phyloP scores from a whole-genome alignment of 257 asterid genomes.

The Solanum sitiens region DNA sequence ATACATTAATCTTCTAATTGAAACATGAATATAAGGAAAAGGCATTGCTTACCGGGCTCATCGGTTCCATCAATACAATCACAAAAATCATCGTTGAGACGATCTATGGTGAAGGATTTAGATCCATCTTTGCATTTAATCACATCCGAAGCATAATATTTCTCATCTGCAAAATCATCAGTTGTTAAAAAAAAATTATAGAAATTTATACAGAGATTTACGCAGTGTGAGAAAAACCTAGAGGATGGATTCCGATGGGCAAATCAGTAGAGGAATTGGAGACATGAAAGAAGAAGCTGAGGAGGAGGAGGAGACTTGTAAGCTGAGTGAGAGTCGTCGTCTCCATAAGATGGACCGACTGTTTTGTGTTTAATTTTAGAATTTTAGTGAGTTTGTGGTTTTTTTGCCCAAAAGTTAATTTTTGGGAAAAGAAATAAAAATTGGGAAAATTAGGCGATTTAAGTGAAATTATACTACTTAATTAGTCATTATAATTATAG shows the following conservation, averaged over 20 bases:
- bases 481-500: no score
- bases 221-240: constrained; percentile 28
- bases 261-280: constrained; percentile 25
- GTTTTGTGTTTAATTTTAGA: neutral
- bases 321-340: neutral
- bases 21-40: neutral
- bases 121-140: constrained; percentile 85
- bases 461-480: no score
- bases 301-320: neutral
- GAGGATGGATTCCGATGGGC: constrained; percentile 64
- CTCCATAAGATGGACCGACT: constrained; percentile 3
- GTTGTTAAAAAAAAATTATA: neutral
- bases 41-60: constrained; percentile 59
- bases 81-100: constrained; percentile 75
- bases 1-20: neutral
- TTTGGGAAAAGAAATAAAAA: neutral
- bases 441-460: no score
- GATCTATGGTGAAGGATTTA: constrained; percentile 54
- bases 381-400: neutral
- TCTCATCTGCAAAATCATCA: constrained; percentile 45
- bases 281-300: neutral
- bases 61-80: constrained; percentile 91
- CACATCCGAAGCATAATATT: constrained; percentile 43
- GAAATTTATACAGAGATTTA: neutral
- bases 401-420: neutral